These are phyloP conservation scores for Ophiocordyceps robertsii DNA, from an alignment of 2,329 filamentous ascomycete species.

Conservation along the genomic window DNA sequence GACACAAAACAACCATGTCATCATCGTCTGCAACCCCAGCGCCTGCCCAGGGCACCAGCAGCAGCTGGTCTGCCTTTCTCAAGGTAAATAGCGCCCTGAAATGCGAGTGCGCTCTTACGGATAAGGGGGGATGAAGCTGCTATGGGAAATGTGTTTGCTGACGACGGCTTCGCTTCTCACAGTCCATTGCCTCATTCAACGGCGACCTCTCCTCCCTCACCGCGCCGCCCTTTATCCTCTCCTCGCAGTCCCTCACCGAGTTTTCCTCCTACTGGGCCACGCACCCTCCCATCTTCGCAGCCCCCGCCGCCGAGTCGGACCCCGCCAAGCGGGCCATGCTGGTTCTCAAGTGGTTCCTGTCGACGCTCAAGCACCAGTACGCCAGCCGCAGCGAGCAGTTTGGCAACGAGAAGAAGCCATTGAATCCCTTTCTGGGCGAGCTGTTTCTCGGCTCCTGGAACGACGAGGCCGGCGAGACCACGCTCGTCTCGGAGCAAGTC, in stretches of 20 bases:
- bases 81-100: conserved; percentile 24
- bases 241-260: conserved; percentile 63
- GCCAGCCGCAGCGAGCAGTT: conserved; percentile 60
- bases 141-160: not conserved
- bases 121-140: not conserved
- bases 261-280: conserved; percentile 77
- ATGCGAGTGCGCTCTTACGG: not conserved
- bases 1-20: conserved; percentile 12
- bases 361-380: conserved; percentile 79
- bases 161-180: not conserved
- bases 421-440: conserved; percentile 94
- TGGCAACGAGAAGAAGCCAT: conserved; percentile 91
- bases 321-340: conserved; percentile 70
- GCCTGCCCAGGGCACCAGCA: conserved; percentile 24
- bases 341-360: conserved; percentile 94
- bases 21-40: conserved; percentile 11
- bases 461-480: conserved; percentile 67
- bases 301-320: conserved; percentile 67
- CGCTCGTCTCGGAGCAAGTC: conserved; percentile 88
- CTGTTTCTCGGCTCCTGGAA: conserved; percentile 88
- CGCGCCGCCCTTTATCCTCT: conserved; percentile 72
- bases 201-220: conserved; percentile 71
- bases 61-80: conserved; percentile 38
- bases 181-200: conserved; percentile 71
- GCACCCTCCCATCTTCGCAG: conserved; percentile 64